Conservation (phyloP, 352 stramenopile species). For the Phytophthora pluvialis region DNA sequence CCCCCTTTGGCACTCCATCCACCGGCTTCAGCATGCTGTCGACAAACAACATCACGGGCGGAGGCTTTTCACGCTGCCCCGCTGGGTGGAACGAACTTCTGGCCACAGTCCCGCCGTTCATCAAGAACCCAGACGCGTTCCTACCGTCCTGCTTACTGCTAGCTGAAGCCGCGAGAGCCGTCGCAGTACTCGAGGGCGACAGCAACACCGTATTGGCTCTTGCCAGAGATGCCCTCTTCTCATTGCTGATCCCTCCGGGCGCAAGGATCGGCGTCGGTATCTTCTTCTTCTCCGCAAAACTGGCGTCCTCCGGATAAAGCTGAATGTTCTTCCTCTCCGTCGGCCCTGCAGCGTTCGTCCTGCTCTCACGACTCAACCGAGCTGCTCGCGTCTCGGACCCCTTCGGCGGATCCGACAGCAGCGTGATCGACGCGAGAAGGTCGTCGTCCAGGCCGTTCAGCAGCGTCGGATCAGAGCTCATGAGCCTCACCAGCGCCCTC, state of each 20-base stretch:
- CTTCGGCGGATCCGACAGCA: constrained; percentile 29
- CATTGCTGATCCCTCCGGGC: constrained; percentile 1
- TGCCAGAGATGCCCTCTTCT: constrained; percentile 5
- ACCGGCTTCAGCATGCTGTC: constrained; percentile 24
- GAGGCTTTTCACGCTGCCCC: constrained; percentile 14
- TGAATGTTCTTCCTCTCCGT: constrained; percentile 28
- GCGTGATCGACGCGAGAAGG: constrained; percentile 46
- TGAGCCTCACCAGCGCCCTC: constrained; percentile 52
- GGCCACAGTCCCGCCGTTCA: not conserved
- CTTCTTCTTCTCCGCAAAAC: constrained; percentile 17
- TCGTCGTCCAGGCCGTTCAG: constrained; percentile 46
- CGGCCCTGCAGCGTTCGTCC: not conserved
- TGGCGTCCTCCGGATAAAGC: constrained; percentile 34
- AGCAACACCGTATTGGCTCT: constrained; percentile 29
- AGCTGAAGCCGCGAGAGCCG: constrained; percentile 13
- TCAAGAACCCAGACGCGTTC: not conserved
- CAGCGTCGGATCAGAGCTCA: constrained; percentile 52
- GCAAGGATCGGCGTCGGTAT: not conserved
- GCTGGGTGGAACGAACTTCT: constrained; percentile 3
- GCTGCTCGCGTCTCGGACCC: not conserved
- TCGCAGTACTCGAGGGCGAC: constrained; percentile 35
- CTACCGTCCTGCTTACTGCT: constrained; percentile 22
- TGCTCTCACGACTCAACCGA: not conserved
- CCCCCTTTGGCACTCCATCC: constrained; percentile 1
- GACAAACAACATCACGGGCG: constrained; percentile 42